Evolutionary conservation across 2,329 filamentous ascomycete species (phyloP).

Genomic region (Aspergillus sojae): DNA sequence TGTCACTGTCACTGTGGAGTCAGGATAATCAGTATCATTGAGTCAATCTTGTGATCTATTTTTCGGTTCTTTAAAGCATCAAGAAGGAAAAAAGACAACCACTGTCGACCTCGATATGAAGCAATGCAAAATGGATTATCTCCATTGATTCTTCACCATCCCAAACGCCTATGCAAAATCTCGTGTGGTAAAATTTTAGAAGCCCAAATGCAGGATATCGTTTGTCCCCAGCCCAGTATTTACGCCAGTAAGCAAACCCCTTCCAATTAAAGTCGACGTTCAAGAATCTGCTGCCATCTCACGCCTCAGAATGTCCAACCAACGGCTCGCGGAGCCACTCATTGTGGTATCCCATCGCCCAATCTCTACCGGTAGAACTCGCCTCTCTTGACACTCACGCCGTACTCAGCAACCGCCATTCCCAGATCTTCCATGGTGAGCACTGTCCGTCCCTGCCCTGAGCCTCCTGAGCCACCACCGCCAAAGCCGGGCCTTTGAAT

Average conservation of each 20-base stretch:
- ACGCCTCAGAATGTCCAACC: not conserved
- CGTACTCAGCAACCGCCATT: conserved; percentile 97
- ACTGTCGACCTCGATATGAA: not conserved
- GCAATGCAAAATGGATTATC: not conserved
- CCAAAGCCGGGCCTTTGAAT: conserved; percentile 79
- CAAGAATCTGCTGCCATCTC: not conserved
- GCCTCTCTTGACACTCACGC: conserved; percentile 94
- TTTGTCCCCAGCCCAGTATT: conserved; percentile 14
- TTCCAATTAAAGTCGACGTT: not conserved
- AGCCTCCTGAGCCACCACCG: conserved; percentile 84
- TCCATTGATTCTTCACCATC: conserved; percentile 1
- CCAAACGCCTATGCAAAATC: conserved; percentile 15
- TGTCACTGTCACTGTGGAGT: conserved; percentile 1
- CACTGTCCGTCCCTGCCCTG: conserved; percentile 82
- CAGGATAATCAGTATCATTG: conserved; percentile 9
- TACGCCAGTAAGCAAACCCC: conserved; percentile 15
- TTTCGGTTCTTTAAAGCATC: not conserved
- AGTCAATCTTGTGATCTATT: conserved; percentile 6
- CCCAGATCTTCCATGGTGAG: conserved; percentile 98
- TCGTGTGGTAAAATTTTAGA: conserved; percentile 11
- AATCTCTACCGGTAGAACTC: conserved; percentile 83
- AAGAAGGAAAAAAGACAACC: not conserved
- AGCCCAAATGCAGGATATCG: conserved; percentile 21
- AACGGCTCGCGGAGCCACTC: not conserved
- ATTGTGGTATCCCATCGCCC: not conserved